Conservation (phyloP, 306 rosid species). For the Begonia loranthoides region DNA sequence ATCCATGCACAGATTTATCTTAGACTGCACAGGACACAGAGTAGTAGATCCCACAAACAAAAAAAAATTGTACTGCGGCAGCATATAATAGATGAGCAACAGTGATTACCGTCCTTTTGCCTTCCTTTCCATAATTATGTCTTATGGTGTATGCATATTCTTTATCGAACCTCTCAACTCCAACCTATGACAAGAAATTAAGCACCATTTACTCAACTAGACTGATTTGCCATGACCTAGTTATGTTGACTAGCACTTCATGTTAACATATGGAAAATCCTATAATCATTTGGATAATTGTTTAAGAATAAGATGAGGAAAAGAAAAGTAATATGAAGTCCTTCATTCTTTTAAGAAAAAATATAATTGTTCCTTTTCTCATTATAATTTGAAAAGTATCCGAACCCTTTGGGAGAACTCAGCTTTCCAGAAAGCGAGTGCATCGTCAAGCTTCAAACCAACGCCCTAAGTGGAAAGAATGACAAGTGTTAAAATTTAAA, state of each 20-base stretch:
- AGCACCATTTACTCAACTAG: not conserved
- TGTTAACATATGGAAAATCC: too few species aligned
- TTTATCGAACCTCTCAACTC: slow-evolving; percentile 88
- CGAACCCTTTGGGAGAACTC: slow-evolving; percentile 81
- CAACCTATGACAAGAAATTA: slow-evolving; percentile 40
- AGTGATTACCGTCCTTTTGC: slow-evolving; percentile 74
- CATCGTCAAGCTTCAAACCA: slow-evolving; percentile 89
- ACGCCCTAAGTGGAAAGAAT: slow-evolving; percentile 49
- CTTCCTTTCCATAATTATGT: slow-evolving; percentile 88
- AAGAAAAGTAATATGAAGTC: too few species aligned
- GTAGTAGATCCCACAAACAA: too few species aligned
- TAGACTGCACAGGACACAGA: not conserved
- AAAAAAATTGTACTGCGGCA: too few species aligned
- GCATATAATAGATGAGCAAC: slow-evolving; percentile 7
- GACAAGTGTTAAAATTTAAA: not conserved
- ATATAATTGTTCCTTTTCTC: too few species aligned
- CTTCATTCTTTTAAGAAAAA: too few species aligned
- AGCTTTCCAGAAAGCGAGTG: slow-evolving; percentile 87
- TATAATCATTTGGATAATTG: too few species aligned
- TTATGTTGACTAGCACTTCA: too few species aligned
- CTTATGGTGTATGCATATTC: slow-evolving; percentile 74
- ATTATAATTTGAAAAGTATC: not conserved
- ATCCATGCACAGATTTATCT: slow-evolving; percentile 9
- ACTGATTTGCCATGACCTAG: too few species aligned
- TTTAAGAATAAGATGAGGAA: too few species aligned